phyloP scores from a whole-genome alignment of 768 basidiomycete species.

The Rhodosporidiobolus sp. region DNA sequence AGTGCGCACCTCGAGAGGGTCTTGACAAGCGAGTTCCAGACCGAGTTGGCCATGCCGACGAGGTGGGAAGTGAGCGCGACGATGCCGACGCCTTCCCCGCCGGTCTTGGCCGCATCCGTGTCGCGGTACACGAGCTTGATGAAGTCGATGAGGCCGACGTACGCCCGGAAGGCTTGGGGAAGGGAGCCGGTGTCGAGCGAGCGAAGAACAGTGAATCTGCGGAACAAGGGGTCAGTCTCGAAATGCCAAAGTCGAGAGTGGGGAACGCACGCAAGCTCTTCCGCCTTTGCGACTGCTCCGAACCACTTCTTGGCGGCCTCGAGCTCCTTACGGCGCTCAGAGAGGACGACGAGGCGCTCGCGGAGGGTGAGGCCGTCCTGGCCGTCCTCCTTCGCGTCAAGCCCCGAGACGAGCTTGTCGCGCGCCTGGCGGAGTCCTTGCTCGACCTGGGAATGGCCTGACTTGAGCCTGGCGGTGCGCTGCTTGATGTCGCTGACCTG shows the following conservation, averaged over 20 bases:
- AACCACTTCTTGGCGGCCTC: constrained; percentile 73
- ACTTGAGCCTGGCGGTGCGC: constrained; percentile 6
- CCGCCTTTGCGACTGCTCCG: constrained; percentile 65
- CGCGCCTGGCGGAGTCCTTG: constrained; percentile 23
- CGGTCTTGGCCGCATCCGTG: background rate
- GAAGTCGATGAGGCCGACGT: constrained; percentile 38
- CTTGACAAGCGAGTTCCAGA: constrained; percentile 34
- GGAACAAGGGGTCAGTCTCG: background rate
- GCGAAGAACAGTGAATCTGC: constrained; percentile 30
- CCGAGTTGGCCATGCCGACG: constrained; percentile 60
- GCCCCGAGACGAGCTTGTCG: constrained; percentile 26
- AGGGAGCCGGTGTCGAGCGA: constrained; percentile 26
- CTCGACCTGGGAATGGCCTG: constrained; percentile 12
- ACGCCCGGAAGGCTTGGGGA: constrained; percentile 34
- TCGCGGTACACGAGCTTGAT: constrained; percentile 51
- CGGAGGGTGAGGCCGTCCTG: constrained; percentile 59
- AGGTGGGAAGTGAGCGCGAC: constrained; percentile 48
- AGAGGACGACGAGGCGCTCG: constrained; percentile 76
- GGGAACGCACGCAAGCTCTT: constrained; percentile 64
- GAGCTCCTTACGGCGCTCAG: constrained; percentile 71
- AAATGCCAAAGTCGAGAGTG: background rate
- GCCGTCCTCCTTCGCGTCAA: constrained; percentile 9
- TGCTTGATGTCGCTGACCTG: background rate
- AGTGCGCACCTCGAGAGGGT: constrained; percentile 19
- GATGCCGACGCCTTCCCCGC: constrained; percentile 50